phyloP scores from a whole-genome alignment of 345 rosid species.

The Fremontodendron californicum region DNA sequence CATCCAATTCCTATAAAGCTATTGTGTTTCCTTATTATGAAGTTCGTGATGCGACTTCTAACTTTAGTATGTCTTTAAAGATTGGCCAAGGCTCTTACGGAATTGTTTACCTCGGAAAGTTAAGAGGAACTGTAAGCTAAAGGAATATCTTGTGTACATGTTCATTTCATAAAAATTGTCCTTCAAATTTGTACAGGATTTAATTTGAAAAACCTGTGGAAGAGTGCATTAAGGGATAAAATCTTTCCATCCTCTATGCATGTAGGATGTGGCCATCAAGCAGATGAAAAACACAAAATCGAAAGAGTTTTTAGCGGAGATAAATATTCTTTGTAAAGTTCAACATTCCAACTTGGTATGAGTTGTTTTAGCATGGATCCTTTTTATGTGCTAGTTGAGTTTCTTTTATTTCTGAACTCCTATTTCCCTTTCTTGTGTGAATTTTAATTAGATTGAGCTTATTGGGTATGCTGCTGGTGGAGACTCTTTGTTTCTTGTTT shows the following conservation, averaged over 20 bases:
- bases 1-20: slow-evolving; percentile 23
- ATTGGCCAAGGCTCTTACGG: slow-evolving; percentile 42
- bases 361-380: not conserved
- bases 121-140: slow-evolving; percentile 22
- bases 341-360: slow-evolving; percentile 36
- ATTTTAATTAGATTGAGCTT: slow-evolving; percentile 27
- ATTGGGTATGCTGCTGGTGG: slow-evolving; percentile 35
- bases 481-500: slow-evolving; percentile 35
- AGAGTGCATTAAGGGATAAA: not conserved
- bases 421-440: not conserved
- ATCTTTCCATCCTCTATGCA: not conserved
- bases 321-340: slow-evolving; percentile 33
- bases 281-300: slow-evolving; percentile 37
- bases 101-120: slow-evolving; percentile 28
- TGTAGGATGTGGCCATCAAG: slow-evolving; percentile 41
- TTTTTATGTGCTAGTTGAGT: not conserved
- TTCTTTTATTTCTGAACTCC: not conserved
- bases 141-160: not conserved
- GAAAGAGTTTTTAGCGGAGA: slow-evolving; percentile 36
- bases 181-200: not conserved
- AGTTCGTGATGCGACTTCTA: slow-evolving; percentile 31
- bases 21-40: slow-evolving; percentile 23
- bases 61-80: slow-evolving; percentile 24
- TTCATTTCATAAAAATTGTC: not conserved
- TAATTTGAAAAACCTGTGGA: not conserved